phyloP scores from a whole-genome alignment of 441 rosid species.

The Melianthus villosus region DNA sequence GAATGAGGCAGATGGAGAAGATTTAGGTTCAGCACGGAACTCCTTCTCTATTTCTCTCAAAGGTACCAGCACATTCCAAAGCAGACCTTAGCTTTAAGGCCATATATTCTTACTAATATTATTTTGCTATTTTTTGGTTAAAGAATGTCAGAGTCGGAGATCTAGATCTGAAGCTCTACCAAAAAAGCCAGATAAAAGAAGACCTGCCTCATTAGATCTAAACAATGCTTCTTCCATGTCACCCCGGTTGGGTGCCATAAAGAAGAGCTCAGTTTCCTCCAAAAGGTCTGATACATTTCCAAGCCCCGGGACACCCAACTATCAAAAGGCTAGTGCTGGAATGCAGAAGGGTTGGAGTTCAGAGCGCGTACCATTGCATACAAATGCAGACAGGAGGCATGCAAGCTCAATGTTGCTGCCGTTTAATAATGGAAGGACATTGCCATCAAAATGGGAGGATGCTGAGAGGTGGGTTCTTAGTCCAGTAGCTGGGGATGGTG shows the following conservation, averaged over 20 bases:
- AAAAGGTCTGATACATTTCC: conserved; percentile 52
- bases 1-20: conserved; percentile 24
- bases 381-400: conserved; percentile 37
- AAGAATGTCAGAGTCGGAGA: conserved; percentile 76
- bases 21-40: conserved; percentile 60
- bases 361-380: conserved; percentile 58
- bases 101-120: neutral
- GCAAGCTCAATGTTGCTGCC: conserved; percentile 34
- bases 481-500: conserved; percentile 63
- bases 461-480: conserved; percentile 98
- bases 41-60: conserved; percentile 74
- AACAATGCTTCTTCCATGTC: conserved; percentile 48
- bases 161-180: conserved; percentile 51
- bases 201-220: conserved; percentile 68
- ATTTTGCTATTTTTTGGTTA: neutral
- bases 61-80: conserved; percentile 24
- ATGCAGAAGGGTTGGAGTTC: conserved; percentile 97
- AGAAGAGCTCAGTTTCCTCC: conserved; percentile 28
- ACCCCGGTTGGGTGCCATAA: conserved; percentile 44
- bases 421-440: conserved; percentile 51
- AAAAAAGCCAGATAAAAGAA: conserved; percentile 44
- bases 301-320: conserved; percentile 82
- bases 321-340: conserved; percentile 26
- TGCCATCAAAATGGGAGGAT: conserved; percentile 98
- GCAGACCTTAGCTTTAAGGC: neutral